Base-by-base conservation (phyloP, 2,329 filamentous ascomycete genomes). In the Pseudonectria buxi region DNA sequence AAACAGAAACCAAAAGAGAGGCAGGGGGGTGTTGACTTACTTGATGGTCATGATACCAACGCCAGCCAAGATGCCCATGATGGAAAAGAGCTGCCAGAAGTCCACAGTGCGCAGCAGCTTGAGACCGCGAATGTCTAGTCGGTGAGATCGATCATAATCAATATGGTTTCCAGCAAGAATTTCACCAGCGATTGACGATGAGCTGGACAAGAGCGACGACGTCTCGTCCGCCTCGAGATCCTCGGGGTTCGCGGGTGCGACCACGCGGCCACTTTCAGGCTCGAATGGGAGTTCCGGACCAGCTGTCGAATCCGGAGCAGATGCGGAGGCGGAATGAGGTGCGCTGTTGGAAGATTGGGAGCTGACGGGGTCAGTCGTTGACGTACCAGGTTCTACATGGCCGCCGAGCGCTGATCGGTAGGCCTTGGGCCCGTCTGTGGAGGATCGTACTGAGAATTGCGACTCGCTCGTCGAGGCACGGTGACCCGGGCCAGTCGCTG, bases 1-100 rank as follows among this genome's bases (percentile, higher is more conserved):
- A 32, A 30, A 10, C 2, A 26, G 14, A 28, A 22, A 25, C 13
- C 3, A 12, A 7, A 4, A 30, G 10, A 18, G 15, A 7, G 11
- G 34, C 18, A 32, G 22, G 18, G 22, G 18, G 14, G 14, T 15
- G 10, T 28, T 27, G 15, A 68, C 83, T 62, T 71, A 94, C 88
- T 98, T 98, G 64, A 98, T 98, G 1, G 90, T 96, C 92, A 98
- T 98, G 46, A 98, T 67, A 10, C 92, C 92, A 50, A 95, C 84
- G 34, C 92, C 92, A 5, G 88, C 87, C 43, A 96, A 69, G n/a
- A 95, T 75, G 26, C 82, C 88, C 74, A 98, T 86, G 47, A 95
- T 79, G 38, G 75, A 62, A 60, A 94, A 96, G 18, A 94, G 65
- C 54, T 94, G 84, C 88, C 89, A 96, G 61, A 96, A 98, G 46